Evolutionary conservation across 306 rosid genomes (phyloP).

Genomic region (Prinsepia uniflora): DNA sequence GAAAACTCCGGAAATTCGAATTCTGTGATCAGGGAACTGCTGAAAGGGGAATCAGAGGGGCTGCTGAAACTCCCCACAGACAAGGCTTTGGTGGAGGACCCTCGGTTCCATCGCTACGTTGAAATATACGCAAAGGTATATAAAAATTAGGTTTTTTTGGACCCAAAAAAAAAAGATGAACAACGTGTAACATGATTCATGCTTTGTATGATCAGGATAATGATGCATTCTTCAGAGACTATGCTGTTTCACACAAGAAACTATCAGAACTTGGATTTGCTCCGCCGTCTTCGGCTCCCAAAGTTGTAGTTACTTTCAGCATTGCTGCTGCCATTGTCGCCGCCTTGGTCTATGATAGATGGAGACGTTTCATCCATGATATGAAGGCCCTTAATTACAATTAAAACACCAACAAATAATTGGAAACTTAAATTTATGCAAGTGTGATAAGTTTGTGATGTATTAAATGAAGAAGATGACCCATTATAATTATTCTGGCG

Average conservation of each 20-base stretch:
- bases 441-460: too few species aligned
- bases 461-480: not conserved
- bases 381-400: not conserved
- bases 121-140: slow-evolving; percentile 58
- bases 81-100: slow-evolving; percentile 54
- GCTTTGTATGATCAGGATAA: slow-evolving; percentile 42
- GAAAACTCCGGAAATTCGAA: not conserved
- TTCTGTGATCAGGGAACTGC: slow-evolving; percentile 47
- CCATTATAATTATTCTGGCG: not conserved
- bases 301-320: slow-evolving; percentile 25
- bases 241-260: slow-evolving; percentile 76
- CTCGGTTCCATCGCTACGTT: slow-evolving; percentile 44
- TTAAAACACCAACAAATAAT: too few species aligned
- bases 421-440: too few species aligned
- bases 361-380: not conserved
- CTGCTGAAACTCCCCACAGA: slow-evolving; percentile 72
- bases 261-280: slow-evolving; percentile 77
- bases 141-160: not conserved
- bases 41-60: slow-evolving; percentile 34
- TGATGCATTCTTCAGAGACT: slow-evolving; percentile 60
- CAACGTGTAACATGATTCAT: not conserved
- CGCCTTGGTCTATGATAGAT: slow-evolving; percentile 1
- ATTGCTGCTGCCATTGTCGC: slow-evolving; percentile 23
- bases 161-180: too few species aligned
- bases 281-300: slow-evolving; percentile 9